These are phyloP conservation scores for Endocalyx cinctus DNA, from an alignment of 2,329 filamentous ascomycete species.

Conservation along the genomic window DNA sequence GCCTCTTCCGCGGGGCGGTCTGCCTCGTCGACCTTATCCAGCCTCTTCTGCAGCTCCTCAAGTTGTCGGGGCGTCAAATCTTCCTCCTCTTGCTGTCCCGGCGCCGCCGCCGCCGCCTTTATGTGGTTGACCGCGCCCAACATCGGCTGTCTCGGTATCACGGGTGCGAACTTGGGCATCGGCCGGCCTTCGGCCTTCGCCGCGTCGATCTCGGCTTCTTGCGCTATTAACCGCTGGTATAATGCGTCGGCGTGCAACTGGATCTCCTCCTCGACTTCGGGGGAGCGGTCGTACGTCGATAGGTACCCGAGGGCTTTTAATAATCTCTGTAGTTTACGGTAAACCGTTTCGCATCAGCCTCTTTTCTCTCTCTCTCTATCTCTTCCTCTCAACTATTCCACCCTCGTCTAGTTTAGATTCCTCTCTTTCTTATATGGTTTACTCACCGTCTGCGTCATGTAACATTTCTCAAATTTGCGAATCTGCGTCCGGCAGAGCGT, in stretches of 20 bases:
- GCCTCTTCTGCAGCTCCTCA: conserved; percentile 46
- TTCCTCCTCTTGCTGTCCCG: conserved; percentile 10
- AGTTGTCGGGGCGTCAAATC: conserved; percentile 44
- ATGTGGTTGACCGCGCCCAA: too few species aligned
- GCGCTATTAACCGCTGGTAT: conserved; percentile 80
- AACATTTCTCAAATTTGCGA: conserved; percentile 77
- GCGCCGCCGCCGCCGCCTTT: too few species aligned
- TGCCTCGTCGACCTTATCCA: conserved; percentile 53
- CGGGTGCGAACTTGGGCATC: conserved; percentile 54
- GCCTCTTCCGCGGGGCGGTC: conserved; percentile 60
- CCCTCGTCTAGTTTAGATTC: too few species aligned
- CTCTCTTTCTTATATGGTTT: too few species aligned
- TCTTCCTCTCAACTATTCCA: too few species aligned
- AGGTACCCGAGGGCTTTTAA: conserved; percentile 88
- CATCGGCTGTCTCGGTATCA: conserved; percentile 37
- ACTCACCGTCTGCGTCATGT: conserved; percentile 75
- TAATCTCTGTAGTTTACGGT: conserved; percentile 61
- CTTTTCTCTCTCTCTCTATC: too few species aligned
- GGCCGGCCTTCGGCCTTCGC: conserved; percentile 59
- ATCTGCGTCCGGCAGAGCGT: conserved; percentile 80
- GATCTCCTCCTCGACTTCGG: conserved; percentile 75
- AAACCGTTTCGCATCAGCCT: conserved; percentile 2
- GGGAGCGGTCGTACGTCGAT: conserved; percentile 57
- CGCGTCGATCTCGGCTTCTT: conserved; percentile 70
- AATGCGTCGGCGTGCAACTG: conserved; percentile 94